These are phyloP conservation scores for Phytophthora fragariae DNA, from an alignment of 352 stramenopile genomes.

Conservation along the genomic window DNA sequence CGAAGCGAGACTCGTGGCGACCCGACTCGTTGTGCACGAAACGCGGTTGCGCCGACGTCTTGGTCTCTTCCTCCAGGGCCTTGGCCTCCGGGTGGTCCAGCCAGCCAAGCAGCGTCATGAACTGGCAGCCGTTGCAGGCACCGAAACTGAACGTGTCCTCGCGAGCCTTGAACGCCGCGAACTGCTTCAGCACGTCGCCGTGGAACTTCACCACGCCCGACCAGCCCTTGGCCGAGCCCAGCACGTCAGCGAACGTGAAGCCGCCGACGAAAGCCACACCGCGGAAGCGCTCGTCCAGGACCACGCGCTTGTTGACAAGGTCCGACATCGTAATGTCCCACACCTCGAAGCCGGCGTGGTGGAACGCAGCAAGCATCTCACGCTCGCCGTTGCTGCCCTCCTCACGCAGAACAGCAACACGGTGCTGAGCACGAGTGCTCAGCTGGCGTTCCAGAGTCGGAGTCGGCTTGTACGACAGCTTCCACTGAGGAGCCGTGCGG, in stretches of 20 bases:
- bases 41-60: constrained; percentile 82
- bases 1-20: constrained; percentile 97
- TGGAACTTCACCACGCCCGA: constrained; percentile 98
- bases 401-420: constrained; percentile 97
- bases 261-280: constrained; percentile 99
- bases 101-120: constrained; percentile 99
- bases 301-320: constrained; percentile 91
- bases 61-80: constrained; percentile 61
- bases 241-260: constrained; percentile 99
- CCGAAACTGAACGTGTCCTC: constrained; percentile 99
- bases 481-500: constrained; percentile 88
- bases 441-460: constrained; percentile 86
- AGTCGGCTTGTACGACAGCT: constrained; percentile 89
- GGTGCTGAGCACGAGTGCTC: constrained; percentile 89
- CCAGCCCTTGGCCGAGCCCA: constrained; percentile 99
- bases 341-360: constrained; percentile 97
- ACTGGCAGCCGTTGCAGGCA: constrained; percentile 99
- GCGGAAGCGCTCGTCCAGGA: constrained; percentile 94
- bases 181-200: constrained; percentile 95
- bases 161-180: constrained; percentile 95
- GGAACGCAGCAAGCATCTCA: constrained; percentile 98
- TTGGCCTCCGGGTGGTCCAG: constrained; percentile 80
- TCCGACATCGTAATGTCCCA: constrained; percentile 99
- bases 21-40: constrained; percentile 98
- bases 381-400: constrained; percentile 99